These are phyloP conservation scores for Tricholoma flavovirens DNA, from an alignment of 768 basidiomycete genomes.

Conservation along the genomic window DNA sequence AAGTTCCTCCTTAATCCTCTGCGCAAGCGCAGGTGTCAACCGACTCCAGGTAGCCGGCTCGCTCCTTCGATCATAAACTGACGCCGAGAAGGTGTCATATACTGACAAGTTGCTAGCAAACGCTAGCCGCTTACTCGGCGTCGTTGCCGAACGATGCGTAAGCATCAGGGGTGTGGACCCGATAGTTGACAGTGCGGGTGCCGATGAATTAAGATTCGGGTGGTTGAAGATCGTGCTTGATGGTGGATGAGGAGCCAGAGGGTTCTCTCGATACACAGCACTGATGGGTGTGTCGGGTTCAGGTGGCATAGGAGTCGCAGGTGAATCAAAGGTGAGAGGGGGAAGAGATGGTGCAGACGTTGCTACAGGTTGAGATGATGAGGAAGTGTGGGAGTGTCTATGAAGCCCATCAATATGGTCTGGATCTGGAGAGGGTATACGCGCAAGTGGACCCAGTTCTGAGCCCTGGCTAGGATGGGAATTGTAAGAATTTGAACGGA, in stretches of 20 bases:
- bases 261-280: constrained; percentile 14
- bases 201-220: constrained; percentile 82
- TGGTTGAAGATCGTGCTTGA: constrained; percentile 63
- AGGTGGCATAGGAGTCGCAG: constrained; percentile 32
- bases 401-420: constrained; percentile 87
- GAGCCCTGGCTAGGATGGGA: constrained; percentile 41
- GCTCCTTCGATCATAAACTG: constrained; percentile 89
- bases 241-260: constrained; percentile 32
- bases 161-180: constrained; percentile 43
- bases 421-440: constrained; percentile 78
- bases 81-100: constrained; percentile 92
- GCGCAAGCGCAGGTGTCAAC: constrained; percentile 89
- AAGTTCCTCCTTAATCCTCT: constrained; percentile 96
- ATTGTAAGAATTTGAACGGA: constrained; percentile 81
- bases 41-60: constrained; percentile 98
- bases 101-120: constrained; percentile 93
- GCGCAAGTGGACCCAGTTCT: constrained; percentile 72
- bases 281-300: constrained; percentile 34
- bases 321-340: constrained; percentile 49
- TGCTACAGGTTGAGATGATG: constrained; percentile 22
- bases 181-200: constrained; percentile 72
- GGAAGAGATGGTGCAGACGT: constrained; percentile 30
- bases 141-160: constrained; percentile 69
- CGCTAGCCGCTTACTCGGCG: constrained; percentile 64
- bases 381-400: constrained; percentile 52